Evolutionary conservation across 2,329 filamentous ascomycete species (phyloP).

Genomic region (Endoconidiophora polonica): DNA sequence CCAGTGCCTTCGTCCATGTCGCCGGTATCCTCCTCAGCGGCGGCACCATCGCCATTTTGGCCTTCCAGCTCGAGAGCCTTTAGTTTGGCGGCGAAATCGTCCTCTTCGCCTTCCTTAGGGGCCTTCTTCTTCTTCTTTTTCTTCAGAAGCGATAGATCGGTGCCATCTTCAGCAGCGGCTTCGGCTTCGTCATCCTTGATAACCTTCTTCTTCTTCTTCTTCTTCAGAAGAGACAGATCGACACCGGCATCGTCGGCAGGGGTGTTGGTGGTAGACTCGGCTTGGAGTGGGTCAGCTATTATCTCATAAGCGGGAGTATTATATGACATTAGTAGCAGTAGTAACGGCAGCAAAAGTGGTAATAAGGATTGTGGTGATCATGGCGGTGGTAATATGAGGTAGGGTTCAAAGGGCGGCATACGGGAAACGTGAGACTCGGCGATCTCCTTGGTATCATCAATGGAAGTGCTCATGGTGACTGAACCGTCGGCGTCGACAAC

Average conservation of each 20-base stretch:
- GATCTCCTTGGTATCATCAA: slow-evolving; percentile 57
- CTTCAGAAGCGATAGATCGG: slow-evolving; percentile 51
- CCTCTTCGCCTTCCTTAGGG: slow-evolving; percentile 36
- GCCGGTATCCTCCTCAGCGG: slow-evolving; percentile 43
- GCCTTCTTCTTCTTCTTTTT: slow-evolving; percentile 63
- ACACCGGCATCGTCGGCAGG: slow-evolving; percentile 41
- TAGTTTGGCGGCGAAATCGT: slow-evolving; percentile 43
- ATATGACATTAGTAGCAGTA: not conserved
- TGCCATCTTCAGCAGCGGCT: slow-evolving; percentile 32
- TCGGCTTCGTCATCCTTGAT: slow-evolving; percentile 30
- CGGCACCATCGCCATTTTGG: slow-evolving; percentile 44
- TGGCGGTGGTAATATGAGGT: not conserved
- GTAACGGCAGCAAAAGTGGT: not conserved
- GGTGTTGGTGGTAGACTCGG: slow-evolving; percentile 28
- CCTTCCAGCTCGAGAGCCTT: slow-evolving; percentile 44
- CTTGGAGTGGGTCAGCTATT: slow-evolving; percentile 13
- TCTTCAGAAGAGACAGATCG: slow-evolving; percentile 45
- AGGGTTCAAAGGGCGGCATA: slow-evolving; percentile 32
- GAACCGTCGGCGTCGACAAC: slow-evolving; percentile 82
- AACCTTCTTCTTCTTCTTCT: slow-evolving; percentile 59
- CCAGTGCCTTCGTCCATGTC: slow-evolving; percentile 79
- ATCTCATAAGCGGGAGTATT: no score
- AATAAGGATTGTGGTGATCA: not conserved
- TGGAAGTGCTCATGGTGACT: slow-evolving; percentile 58
- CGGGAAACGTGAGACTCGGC: slow-evolving; percentile 62